These are phyloP conservation scores for Zymoseptoria tritici DNA, from an alignment of 2,329 filamentous ascomycete genomes.

Conservation along the genomic window DNA sequence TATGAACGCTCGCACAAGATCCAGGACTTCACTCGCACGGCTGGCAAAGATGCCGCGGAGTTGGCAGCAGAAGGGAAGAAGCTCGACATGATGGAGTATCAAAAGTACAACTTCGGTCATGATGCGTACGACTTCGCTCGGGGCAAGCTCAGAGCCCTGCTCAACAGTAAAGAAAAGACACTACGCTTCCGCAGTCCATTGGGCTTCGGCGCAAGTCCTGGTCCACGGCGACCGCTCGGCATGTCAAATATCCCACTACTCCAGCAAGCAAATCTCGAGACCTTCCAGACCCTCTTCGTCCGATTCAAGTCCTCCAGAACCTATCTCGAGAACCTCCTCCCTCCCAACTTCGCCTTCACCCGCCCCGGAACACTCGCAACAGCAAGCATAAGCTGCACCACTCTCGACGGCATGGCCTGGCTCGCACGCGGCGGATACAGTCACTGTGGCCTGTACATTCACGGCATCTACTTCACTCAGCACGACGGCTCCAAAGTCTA, in stretches of 20 bases:
- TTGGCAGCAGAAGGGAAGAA: constrained; percentile 4
- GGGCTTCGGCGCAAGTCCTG: constrained; percentile 22
- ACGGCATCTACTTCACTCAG: constrained; percentile 47
- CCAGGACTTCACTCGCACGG: constrained; percentile 50
- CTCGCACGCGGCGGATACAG: constrained; percentile 54
- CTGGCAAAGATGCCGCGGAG: constrained; percentile 34
- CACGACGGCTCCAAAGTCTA: constrained; percentile 38
- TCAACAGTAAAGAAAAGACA: too few species aligned
- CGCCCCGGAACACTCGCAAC: constrained; percentile 32
- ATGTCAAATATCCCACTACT: constrained; percentile 21
- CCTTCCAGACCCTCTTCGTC: constrained; percentile 34
- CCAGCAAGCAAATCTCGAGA: constrained; percentile 7
- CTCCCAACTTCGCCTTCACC: constrained; percentile 31
- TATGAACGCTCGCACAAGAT: constrained; percentile 50
- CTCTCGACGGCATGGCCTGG: constrained; percentile 49
- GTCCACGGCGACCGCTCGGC: constrained; percentile 21
- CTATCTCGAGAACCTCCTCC: constrained; percentile 35
- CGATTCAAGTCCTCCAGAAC: constrained; percentile 37
- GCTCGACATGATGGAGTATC: constrained; percentile 21
- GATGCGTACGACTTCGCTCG: constrained; percentile 45
- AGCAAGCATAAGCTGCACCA: constrained; percentile 34
- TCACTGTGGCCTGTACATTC: constrained; percentile 54
- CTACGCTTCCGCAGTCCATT: too few species aligned
- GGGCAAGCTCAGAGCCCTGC: too few species aligned
- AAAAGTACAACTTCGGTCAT: constrained; percentile 24